Evolutionary conservation across 805 yeast species (phyloP).

Genomic region (Ogataea pini): DNA sequence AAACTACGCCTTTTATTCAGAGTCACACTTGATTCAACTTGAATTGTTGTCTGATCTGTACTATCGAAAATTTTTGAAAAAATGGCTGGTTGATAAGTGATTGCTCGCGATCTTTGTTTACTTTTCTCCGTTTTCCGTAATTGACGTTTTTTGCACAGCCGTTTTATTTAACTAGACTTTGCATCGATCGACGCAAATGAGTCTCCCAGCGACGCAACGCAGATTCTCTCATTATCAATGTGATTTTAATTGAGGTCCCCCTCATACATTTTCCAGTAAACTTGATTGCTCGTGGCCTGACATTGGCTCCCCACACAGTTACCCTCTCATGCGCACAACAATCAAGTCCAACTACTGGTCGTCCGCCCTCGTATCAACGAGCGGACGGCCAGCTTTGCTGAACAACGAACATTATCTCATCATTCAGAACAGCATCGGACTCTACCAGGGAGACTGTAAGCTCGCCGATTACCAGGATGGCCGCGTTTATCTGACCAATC

Average conservation of each 20-base stretch:
- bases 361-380: conserved; percentile 24
- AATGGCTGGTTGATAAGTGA: conserved; percentile 6
- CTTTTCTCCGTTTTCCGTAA: conserved; percentile 3
- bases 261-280: no score
- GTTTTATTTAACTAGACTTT: no score
- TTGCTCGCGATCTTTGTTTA: conserved; percentile 2
- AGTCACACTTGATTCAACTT: no score
- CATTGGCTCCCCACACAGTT: no score
- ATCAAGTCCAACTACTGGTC: conserved; percentile 25
- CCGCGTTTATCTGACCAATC: conserved; percentile 72
- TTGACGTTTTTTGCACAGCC: neutral
- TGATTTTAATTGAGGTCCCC: no score
- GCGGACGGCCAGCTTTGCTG: conserved; percentile 34
- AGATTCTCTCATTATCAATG: no score
- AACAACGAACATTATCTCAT: conserved; percentile 49
- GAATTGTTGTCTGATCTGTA: neutral
- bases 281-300: no score
- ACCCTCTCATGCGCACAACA: neutral
- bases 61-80: neutral
- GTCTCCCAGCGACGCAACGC: no score
- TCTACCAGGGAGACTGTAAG: conserved; percentile 76
- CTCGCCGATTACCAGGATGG: conserved; percentile 69
- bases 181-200: conserved; percentile 8
- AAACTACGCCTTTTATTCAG: no score
- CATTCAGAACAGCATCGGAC: conserved; percentile 61